Conservation (phyloP, 2,329 filamentous ascomycete species). For the Fusarium papillatum region DNA sequence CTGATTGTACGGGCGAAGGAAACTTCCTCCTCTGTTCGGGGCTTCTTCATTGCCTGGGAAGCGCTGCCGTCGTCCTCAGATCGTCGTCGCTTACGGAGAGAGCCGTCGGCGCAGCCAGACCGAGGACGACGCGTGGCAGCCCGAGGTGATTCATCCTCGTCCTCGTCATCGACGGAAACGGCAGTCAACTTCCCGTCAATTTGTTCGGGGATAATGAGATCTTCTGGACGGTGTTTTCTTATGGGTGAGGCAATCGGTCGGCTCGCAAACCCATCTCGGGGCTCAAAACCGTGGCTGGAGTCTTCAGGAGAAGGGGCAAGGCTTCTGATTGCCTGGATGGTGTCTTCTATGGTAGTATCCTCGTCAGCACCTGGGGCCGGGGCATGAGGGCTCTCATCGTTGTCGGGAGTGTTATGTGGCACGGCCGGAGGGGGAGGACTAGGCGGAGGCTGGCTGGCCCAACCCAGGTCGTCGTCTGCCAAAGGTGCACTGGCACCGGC, state of each 20-base stretch:
- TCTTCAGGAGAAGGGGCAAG: not conserved
- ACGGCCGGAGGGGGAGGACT: not conserved
- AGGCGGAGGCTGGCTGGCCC: not conserved
- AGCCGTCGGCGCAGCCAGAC: slow-evolving; percentile 1
- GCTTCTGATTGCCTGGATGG: not conserved
- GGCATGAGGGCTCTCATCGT: too few species aligned
- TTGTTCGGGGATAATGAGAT: too few species aligned
- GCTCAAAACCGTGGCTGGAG: not conserved
- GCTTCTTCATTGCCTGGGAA: slow-evolving; percentile 9
- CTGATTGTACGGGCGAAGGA: not conserved
- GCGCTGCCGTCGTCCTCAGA: slow-evolving; percentile 10
- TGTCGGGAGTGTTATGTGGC: too few species aligned
- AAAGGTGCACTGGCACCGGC: not conserved
- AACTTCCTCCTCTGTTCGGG: not conserved
- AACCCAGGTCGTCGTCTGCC: not conserved
- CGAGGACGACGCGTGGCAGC: not conserved
- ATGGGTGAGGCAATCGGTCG: too few species aligned
- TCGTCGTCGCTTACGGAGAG: slow-evolving; percentile 4
- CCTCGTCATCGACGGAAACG: not conserved
- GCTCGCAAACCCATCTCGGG: not conserved
- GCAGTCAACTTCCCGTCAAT: too few species aligned
- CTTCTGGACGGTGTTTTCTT: not conserved
- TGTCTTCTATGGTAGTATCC: not conserved
- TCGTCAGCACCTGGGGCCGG: not conserved
- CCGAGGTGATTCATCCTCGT: not conserved